Evolutionary conservation across 2,329 filamentous ascomycete species (phyloP), one percentile per base, ranked within the genome.

Genomic region (Penicillium freii): DNA sequence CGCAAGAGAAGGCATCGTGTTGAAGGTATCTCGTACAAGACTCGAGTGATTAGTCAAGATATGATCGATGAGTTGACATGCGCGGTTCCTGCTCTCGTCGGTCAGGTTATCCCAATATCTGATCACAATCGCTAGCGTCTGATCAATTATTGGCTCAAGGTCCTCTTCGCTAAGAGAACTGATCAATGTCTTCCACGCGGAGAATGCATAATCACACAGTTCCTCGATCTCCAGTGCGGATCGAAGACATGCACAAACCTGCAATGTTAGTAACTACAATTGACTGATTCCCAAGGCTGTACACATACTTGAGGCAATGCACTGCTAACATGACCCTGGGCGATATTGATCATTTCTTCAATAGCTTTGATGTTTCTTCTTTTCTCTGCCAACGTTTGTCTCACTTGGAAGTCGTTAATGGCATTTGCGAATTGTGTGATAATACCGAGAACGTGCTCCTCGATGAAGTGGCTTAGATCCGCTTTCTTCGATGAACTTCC

Each of bases 101-200:
- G 87, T 85, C 55, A 97, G 87, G 3, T 67, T 74, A 5, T 71
- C 63, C 94, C 94, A 99, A 68, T 94, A 88, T 64, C 88, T 87
- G 25, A 89, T 87, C 48, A 97, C 86, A 40, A 96, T 85, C 52
- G 92, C 92, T 64, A 97, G 91, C 0, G 92, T 96, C 57, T 93
- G 92, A 70, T 96, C 92, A 9, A 97, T 79, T 38, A 97, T 82
- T 27, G 85, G 81, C 62, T 89, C 87, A 6, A 96, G 81, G 68
- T 97, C 92, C 25, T 92, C 88, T 56, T 87, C 86, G 10, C 88
- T 87, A 47, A 97, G 81, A 51, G 87, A 84, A 29, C 78, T 83
- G 19, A 97, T 82, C 76, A 99, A 87, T 9, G 87, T 82, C 27
- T 85, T 82, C 94, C 94, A 99, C 48, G 92, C 91, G 4, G 83